Evolutionary conservation across 73 alveolate species (phyloP).

Genomic region (Paraurostyla sp.): DNA sequence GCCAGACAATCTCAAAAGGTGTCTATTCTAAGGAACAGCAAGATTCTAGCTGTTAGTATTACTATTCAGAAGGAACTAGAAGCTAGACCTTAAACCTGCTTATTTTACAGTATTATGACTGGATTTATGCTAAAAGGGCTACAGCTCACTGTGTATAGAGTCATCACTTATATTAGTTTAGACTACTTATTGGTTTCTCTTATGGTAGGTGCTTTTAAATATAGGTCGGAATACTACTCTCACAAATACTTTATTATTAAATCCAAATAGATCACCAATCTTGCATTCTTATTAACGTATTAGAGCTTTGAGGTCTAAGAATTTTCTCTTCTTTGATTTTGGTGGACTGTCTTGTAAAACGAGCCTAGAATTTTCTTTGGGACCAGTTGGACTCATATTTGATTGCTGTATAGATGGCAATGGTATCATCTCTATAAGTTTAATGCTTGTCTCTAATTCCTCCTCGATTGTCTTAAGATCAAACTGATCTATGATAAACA

Average conservation of each 20-base stretch:
- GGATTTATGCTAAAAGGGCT: background rate
- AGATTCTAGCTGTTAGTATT: background rate
- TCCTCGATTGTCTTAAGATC: conserved; percentile 32
- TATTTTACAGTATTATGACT: background rate
- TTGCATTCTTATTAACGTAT: background rate
- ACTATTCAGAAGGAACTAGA: background rate
- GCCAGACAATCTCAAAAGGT: background rate
- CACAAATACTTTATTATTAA: conserved; percentile 17
- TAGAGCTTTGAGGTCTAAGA: background rate
- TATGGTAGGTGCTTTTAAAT: background rate
- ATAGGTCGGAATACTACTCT: background rate
- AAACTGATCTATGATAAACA: conserved; percentile 14
- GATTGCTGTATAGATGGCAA: background rate
- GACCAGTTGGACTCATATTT: background rate
- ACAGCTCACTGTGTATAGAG: background rate
- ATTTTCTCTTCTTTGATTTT: background rate
- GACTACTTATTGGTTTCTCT: background rate
- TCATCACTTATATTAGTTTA: conserved; percentile 21
- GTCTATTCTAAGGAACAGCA: background rate
- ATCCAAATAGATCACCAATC: conserved; percentile 35
- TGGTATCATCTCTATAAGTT: too few relatives aligned
- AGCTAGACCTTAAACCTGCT: background rate
- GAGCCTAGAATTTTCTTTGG: background rate
- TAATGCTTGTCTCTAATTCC: background rate
- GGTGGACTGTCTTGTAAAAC: background rate